These are phyloP conservation scores for Senna siamea DNA, from an alignment of 306 rosid genomes.

Conservation along the genomic window DNA sequence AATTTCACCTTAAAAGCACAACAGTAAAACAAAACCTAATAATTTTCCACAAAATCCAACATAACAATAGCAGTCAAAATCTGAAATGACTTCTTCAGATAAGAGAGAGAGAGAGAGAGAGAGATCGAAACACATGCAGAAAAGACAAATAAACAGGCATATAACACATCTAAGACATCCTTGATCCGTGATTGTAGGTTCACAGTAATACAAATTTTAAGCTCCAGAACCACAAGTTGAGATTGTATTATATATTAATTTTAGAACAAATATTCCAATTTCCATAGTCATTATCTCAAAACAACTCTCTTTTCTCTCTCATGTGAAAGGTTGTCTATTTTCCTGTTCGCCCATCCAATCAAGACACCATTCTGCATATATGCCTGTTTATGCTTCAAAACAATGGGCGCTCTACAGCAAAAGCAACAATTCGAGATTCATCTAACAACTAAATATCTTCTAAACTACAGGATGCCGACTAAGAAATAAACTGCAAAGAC, in stretches of 20 bases:
- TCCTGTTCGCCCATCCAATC: background rate
- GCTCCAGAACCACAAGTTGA: conserved; percentile 1
- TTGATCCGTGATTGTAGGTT: background rate
- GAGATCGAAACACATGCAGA: background rate
- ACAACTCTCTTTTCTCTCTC: background rate
- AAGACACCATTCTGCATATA: background rate
- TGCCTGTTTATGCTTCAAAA: background rate
- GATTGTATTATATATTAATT: background rate
- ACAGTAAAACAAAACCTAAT: background rate
- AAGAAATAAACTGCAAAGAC: background rate
- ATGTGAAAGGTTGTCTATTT: background rate
- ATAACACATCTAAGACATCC: conserved; percentile 14
- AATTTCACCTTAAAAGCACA: conserved; percentile 69
- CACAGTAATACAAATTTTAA: conserved; percentile 17
- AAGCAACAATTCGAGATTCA: background rate
- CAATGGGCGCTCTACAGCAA: background rate
- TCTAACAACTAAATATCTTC: background rate
- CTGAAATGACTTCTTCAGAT: conserved; percentile 7
- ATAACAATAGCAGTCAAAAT: conserved; percentile 19
- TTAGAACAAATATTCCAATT: background rate
- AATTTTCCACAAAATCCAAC: background rate
- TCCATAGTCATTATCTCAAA: background rate
- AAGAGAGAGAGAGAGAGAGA: background rate
- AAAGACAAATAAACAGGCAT: conserved; percentile 28
- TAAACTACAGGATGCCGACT: background rate